These are phyloP conservation scores for Scleroderma bovista DNA, from an alignment of 768 basidiomycete species.

Conservation along the genomic window DNA sequence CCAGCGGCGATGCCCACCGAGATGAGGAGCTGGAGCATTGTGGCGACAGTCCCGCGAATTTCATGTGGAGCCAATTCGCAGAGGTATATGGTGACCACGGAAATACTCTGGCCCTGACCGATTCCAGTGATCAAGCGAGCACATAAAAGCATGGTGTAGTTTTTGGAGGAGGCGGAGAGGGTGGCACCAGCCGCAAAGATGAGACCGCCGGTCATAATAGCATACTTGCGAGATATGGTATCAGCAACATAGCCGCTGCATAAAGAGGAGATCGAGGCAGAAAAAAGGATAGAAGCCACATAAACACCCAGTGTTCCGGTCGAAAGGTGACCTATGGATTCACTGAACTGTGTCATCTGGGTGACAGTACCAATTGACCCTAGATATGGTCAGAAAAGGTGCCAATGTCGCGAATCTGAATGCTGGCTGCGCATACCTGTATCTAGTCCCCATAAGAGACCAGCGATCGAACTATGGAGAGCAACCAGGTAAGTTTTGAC, in stretches of 20 bases:
- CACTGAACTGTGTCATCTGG: constrained; percentile 40
- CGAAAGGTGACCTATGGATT: constrained; percentile 31
- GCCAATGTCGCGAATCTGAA: not conserved
- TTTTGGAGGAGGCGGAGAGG: constrained; percentile 32
- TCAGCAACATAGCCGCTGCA: constrained; percentile 41
- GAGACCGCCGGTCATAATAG: constrained; percentile 37
- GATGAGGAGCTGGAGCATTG: constrained; percentile 38
- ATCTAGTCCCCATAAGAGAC: constrained; percentile 29
- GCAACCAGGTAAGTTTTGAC: constrained; percentile 23
- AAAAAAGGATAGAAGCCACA: constrained; percentile 39
- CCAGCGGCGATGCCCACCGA: constrained; percentile 39
- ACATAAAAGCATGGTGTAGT: constrained; percentile 35
- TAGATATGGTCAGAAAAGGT: constrained; percentile 1
- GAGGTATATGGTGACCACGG: constrained; percentile 35
- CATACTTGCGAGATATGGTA: constrained; percentile 40
- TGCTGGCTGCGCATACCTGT: constrained; percentile 17
- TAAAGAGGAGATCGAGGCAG: constrained; percentile 35
- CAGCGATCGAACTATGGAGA: constrained; percentile 19
- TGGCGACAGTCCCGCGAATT: constrained; percentile 37
- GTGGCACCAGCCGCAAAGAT: constrained; percentile 39
- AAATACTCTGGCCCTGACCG: constrained; percentile 43
- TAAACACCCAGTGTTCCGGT: constrained; percentile 38
- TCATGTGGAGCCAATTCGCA: constrained; percentile 39
- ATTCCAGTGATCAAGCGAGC: constrained; percentile 42
- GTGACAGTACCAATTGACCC: constrained; percentile 40